Evolutionary conservation across 257 asterid species (phyloP).

Genomic region (Solanum corneliomulleri): DNA sequence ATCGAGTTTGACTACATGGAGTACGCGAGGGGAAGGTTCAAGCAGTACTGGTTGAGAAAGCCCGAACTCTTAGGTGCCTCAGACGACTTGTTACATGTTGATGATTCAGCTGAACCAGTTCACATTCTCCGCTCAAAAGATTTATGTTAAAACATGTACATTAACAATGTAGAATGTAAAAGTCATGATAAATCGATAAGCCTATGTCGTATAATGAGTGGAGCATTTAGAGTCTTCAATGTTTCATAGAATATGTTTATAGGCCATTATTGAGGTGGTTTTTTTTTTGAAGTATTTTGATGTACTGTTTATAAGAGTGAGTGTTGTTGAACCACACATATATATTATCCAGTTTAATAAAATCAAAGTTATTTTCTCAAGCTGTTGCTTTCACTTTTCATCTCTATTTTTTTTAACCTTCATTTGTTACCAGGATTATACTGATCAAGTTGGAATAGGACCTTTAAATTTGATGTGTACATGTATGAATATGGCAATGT

Average conservation of each 20-base stretch:
- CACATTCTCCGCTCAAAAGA: not conserved
- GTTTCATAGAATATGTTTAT: slow-evolving; percentile 1
- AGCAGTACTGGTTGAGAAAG: slow-evolving; percentile 68
- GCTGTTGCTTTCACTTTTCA: not conserved
- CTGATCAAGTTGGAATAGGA: not conserved
- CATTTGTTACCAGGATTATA: not conserved
- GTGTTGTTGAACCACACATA: not conserved
- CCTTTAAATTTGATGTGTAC: not conserved
- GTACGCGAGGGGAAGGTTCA: slow-evolving; percentile 80
- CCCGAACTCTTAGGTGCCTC: slow-evolving; percentile 13
- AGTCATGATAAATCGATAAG: not conserved
- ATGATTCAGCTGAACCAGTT: not conserved
- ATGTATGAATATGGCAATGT: not conserved
- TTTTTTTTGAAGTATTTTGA: not conserved
- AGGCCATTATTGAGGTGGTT: not conserved
- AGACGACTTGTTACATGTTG: not conserved
- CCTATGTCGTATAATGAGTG: not conserved
- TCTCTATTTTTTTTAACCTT: not conserved
- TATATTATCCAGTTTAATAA: not conserved
- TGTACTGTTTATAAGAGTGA: not conserved
- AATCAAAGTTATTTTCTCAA: not conserved
- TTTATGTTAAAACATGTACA: not conserved
- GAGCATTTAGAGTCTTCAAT: not conserved
- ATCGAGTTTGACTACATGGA: slow-evolving; percentile 75
- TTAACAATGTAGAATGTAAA: not conserved